phyloP scores from a whole-genome alignment of 129 eudicot genomes.

The Ambrosia artemisiifolia region DNA sequence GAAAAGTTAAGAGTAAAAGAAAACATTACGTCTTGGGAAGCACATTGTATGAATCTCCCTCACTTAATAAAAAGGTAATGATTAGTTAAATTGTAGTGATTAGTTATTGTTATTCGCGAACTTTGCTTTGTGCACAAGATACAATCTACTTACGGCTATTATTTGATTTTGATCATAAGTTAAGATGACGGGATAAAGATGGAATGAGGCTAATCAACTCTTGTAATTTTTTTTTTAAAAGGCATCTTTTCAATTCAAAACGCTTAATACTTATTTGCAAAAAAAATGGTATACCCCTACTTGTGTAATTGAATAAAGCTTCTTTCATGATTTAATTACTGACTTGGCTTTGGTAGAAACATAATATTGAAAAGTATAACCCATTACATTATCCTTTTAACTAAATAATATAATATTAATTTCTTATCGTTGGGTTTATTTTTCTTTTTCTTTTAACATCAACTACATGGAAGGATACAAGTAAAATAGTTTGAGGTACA shows the following conservation, averaged over 20 bases:
- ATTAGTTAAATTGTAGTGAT: no score
- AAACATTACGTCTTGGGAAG: no score
- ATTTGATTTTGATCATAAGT: no score
- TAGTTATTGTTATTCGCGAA: no score
- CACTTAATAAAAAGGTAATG: no score
- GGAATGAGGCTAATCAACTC: not conserved
- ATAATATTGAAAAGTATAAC: not conserved
- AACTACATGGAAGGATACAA: slow-evolving; percentile 2
- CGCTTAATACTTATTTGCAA: not conserved
- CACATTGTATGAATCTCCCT: no score
- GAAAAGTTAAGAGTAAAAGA: no score
- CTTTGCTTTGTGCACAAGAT: no score
- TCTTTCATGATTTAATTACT: not conserved
- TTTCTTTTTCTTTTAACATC: not conserved
- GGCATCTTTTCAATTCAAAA: not conserved
- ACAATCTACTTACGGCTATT: no score
- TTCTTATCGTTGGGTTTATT: not conserved
- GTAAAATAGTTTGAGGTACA: not conserved
- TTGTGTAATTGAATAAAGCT: not conserved
- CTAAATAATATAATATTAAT: not conserved
- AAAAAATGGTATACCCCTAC: not conserved
- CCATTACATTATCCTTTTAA: not conserved
- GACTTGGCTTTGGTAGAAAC: not conserved
- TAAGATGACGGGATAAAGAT: not conserved
- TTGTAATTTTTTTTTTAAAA: no score